Base-by-base conservation (phyloP, 345 rosid species). In the Populus deltoides region DNA sequence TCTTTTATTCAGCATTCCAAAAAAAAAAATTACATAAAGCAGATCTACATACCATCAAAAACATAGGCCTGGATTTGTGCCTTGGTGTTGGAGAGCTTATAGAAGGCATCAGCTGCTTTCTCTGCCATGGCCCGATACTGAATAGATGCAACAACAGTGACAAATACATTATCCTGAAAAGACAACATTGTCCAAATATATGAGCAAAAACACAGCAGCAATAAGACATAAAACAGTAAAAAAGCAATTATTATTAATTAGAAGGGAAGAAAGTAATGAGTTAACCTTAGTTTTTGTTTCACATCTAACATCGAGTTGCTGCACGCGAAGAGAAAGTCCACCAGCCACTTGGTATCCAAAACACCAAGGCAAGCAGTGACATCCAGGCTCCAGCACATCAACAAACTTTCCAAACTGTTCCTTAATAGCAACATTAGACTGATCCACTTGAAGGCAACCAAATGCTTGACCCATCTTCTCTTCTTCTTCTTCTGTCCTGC, bases 281-380 rank as follows among this genome's bases (percentile, higher is more conserved):
- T 35, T 24, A 12, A 73, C 83, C 73, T 77, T 77, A 13, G 80
- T 76, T 65, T 76, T 81, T 4, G 80, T 76, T 72, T 67, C 83
- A 24, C 84, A 82, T 10, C 24, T 38, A 70, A 82, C 77, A 65
- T 82, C 79, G 10, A 84, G 78, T 24, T 79, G 84, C 36, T 84
- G 81, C 51, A 81, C 76, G 13, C 83, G 82, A 12, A 84, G 45
- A 6, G 84, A 81, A 22, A 84, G 75, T 22, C 15, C 27, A 59
- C 79, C 87, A 18, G 81, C 81, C 59, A 79, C 5, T 70, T 76
- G 70, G 61, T 45, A 61, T 0, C 87, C 87, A 7, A 81, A 72
- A 63, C 80, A 81, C 87, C 87, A 84, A 13, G 84, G 85, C 74
- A 81, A n/a, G 41, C 77, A 84, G 45, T 79, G 81, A 8, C 85